Conservation (phyloP, 2,329 filamentous ascomycete genomes). For the Aspergillus brasiliensis region DNA sequence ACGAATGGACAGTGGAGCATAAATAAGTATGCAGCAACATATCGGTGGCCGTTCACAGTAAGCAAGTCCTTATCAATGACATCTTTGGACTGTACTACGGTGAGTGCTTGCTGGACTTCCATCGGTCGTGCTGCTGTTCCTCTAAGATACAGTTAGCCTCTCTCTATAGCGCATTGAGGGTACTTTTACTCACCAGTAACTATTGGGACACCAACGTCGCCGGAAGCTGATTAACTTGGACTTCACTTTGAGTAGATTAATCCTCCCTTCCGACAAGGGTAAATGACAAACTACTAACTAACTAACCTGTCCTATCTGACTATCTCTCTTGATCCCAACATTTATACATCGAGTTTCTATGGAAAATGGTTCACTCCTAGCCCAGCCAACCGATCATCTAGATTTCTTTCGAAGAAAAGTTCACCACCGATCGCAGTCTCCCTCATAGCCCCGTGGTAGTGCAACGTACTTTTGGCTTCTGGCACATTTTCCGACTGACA, state of each 20-base stretch:
- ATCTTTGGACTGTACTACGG: conserved; percentile 13
- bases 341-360: background rate
- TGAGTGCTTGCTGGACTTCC: background rate
- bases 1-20: conserved; percentile 44
- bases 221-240: background rate
- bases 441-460: background rate
- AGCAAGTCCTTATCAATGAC: conserved; percentile 22
- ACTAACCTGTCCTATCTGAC: background rate
- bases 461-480: background rate
- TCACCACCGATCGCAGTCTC: background rate
- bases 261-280: background rate
- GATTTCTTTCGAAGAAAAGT: no score
- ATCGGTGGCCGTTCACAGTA: conserved; percentile 18
- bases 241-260: background rate
- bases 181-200: background rate
- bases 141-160: background rate
- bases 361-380: background rate
- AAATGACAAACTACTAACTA: background rate
- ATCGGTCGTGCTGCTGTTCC: background rate
- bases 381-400: background rate
- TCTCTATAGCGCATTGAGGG: background rate
- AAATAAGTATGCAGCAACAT: conserved; percentile 38
- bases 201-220: background rate
- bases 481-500: conserved; percentile 1
- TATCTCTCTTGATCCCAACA: background rate